Percentiles rank a stretch among this genome's conserved stretches.
Evolutionary conservation across 805 yeast genomes (phyloP).

Genomic region (Zygosaccharomyces rouxii): DNA sequence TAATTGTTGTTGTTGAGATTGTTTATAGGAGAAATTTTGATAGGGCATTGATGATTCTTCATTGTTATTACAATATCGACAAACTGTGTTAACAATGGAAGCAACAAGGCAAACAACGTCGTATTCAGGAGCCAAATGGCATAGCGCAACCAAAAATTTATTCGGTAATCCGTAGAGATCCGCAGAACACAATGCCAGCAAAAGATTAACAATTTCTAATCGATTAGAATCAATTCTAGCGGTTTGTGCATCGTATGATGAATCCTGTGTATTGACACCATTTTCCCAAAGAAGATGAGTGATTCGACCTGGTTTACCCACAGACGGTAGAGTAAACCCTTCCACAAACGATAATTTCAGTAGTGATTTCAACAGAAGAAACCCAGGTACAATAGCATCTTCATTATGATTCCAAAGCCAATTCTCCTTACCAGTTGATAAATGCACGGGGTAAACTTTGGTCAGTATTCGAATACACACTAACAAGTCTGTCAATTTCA

Average conservation of each 20-base stretch:
- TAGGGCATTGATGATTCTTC: slow-evolving; percentile 31
- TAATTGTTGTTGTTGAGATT: slow-evolving; percentile 20
- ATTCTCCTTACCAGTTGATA: slow-evolving; percentile 43
- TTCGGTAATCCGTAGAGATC: slow-evolving; percentile 53
- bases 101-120: slow-evolving; percentile 53
- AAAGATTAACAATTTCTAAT: slow-evolving; percentile 57
- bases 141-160: slow-evolving; percentile 53
- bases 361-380: slow-evolving; percentile 21
- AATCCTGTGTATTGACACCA: slow-evolving; percentile 54
- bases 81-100: slow-evolving; percentile 61
- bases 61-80: slow-evolving; percentile 45
- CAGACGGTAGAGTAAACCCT: slow-evolving; percentile 26
- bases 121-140: slow-evolving; percentile 43
- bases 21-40: slow-evolving; percentile 13
- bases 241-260: slow-evolving; percentile 33
- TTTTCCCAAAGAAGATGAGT: slow-evolving; percentile 66
- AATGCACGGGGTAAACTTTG: slow-evolving; percentile 60
- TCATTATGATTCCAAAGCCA: slow-evolving; percentile 18
- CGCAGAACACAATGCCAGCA: slow-evolving; percentile 58
- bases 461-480: slow-evolving; percentile 64
- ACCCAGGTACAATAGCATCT: slow-evolving; percentile 16
- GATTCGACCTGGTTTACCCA: slow-evolving; percentile 24
- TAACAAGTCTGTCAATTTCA: slow-evolving; percentile 37
- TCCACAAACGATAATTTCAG: slow-evolving; percentile 29
- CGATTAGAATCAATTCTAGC: slow-evolving; percentile 57